Conservation (phyloP, 495 filamentous ascomycete species). For the Bathelium albidoporum region DNA sequence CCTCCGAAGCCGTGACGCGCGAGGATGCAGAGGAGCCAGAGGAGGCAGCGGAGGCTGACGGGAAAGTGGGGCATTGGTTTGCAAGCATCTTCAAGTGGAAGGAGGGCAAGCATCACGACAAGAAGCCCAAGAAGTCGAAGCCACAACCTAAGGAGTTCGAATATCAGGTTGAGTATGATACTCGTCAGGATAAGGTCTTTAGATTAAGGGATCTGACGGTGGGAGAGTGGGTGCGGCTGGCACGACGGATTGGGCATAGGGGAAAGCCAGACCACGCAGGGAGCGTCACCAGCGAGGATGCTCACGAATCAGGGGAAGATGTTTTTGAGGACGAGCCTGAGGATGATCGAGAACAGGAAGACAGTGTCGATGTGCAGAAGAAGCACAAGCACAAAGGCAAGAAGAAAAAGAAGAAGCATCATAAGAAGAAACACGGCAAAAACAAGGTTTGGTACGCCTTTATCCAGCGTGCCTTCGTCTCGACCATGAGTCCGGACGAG, state of each 20-base stretch:
- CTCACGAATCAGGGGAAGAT: slow-evolving; percentile 2
- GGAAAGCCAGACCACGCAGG: slow-evolving; percentile 16
- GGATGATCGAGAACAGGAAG: slow-evolving; percentile 20
- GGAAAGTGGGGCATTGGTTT: slow-evolving; percentile 16
- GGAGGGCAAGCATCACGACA: slow-evolving; percentile 39
- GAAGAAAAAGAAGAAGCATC: slow-evolving; percentile 34
- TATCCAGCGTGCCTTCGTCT: slow-evolving; percentile 67
- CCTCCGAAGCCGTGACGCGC: too few species aligned
- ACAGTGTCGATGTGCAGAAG: slow-evolving; percentile 19
- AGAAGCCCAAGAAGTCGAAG: slow-evolving; percentile 27
- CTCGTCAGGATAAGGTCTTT: slow-evolving; percentile 62
- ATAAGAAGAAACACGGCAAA: slow-evolving; percentile 38
- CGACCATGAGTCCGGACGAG: slow-evolving; percentile 53
- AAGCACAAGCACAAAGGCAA: slow-evolving; percentile 39
- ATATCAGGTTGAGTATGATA: slow-evolving; percentile 82
- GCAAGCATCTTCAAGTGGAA: slow-evolving; percentile 45
- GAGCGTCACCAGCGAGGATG: neutral
- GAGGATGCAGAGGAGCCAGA: neutral
- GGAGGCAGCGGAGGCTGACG: neutral
- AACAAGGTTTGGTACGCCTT: slow-evolving; percentile 67
- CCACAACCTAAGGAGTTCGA: slow-evolving; percentile 52
- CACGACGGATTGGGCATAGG: slow-evolving; percentile 60
- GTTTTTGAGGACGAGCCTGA: slow-evolving; percentile 13
- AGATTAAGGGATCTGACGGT: slow-evolving; percentile 77
- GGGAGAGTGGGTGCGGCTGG: slow-evolving; percentile 65